A percentile compares a stretch with the other conserved stretches of the same genome.
These are phyloP conservation scores for Galerina marginata DNA, from an alignment of 768 basidiomycete genomes.

Conservation along the genomic window DNA sequence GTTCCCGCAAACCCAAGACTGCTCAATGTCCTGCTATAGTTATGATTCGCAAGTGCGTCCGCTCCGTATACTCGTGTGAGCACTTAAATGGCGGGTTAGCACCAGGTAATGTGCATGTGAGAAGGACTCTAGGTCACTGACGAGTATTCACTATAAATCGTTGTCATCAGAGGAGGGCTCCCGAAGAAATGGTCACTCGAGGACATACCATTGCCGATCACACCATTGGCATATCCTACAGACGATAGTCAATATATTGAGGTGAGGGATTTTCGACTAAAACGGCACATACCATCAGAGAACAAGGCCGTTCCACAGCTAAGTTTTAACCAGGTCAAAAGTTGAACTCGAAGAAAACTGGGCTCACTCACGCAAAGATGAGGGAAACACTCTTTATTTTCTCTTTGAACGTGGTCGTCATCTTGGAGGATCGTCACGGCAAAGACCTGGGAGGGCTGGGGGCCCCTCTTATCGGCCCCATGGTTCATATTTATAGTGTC, in stretches of 20 bases:
- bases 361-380: conserved; percentile 75
- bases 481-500: conserved; percentile 5
- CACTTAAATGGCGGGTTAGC: conserved; percentile 44
- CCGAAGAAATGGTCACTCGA: too few relatives aligned
- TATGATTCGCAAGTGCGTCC: conserved; percentile 50
- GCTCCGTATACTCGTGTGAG: conserved; percentile 73
- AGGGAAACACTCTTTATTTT: conserved; percentile 69
- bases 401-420: conserved; percentile 34
- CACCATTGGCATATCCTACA: conserved; percentile 79
- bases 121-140: conserved; percentile 35
- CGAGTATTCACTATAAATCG: conserved; percentile 66
- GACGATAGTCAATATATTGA: conserved; percentile 6
- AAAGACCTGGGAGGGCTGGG: conserved; percentile 13
- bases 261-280: neutral
- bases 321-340: neutral
- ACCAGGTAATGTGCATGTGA: neutral
- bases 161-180: neutral
- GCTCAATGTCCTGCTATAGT: conserved; percentile 67
- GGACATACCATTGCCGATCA: conserved; percentile 75
- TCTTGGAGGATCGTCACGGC: conserved; percentile 14
- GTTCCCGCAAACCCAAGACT: conserved; percentile 86
- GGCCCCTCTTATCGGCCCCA: conserved; percentile 10
- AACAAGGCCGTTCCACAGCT: conserved; percentile 90
- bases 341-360: neutral
- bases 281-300: conserved; percentile 66